Base-by-base conservation (phyloP, 768 basidiomycete species). In the Kondoa subrosea region DNA sequence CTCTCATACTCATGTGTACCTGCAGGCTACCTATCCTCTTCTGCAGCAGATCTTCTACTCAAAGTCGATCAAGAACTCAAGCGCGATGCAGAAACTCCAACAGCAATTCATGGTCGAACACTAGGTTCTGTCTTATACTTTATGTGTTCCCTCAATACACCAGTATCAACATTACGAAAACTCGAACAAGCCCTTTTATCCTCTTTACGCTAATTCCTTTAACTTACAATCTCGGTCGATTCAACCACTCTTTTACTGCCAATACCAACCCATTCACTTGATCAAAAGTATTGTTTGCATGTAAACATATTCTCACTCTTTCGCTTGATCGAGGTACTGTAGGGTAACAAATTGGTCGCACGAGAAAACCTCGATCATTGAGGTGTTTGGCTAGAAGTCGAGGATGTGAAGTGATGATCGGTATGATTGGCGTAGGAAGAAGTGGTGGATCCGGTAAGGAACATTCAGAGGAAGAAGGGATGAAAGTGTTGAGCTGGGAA, bases 101-200 rank as follows among this genome's bases (percentile, higher is more conserved):
- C 82, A 1, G 81, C 83, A 34, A 80, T 96, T 26, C 87, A 97
- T 76, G 91, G 82, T 71, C 82, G 93, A 67, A 91, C 93, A 0
- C 78, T 97, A 40, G 93, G 93, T 0, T 85, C 91, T 74, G 85
- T 91, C 8, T 87, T 86, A n/a, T 93, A 93, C 76, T 88, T 91
- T 75, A 92, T 93, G 83, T 85, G 84, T 3, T 90, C 88, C 76
- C 80, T 92, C 56, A 91, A 90, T 74, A 91, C 87, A 31, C 62
- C 66, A 12, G 16, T 30, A 0, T 57, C 63, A 12, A 71, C 71
- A 30, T 60, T 76, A 4, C 56, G 69, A 1, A 30, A 56, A 8
- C 66, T 76, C 3, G 72, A 77, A 65, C 40, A 56, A 14, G 66
- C 32, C 26, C 56, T 66, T 4, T 27, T 60, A 14, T 25, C 58